phyloP scores from a whole-genome alignment of 306 rosid species.

The Lablab purpureus region DNA sequence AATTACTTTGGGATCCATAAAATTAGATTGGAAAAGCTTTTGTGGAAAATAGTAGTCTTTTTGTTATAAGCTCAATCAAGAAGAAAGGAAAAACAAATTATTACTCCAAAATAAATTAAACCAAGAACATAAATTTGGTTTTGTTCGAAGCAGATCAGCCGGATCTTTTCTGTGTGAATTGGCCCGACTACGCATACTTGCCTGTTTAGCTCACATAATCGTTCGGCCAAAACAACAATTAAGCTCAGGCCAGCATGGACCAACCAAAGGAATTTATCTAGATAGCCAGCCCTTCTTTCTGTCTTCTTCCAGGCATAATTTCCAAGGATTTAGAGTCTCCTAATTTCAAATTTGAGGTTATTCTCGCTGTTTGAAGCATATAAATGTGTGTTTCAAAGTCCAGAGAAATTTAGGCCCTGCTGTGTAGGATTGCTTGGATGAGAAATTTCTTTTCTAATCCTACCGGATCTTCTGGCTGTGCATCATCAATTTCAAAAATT shows the following conservation, averaged over 20 bases:
- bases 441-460: neutral
- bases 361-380: neutral
- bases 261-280: no score
- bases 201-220: constrained; percentile 11
- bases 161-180: neutral
- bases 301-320: neutral
- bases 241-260: no score
- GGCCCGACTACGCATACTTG: neutral
- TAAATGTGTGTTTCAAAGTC: neutral
- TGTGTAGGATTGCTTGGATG: neutral
- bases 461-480: neutral
- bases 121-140: neutral
- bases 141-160: neutral
- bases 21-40: neutral
- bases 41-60: neutral
- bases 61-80: neutral
- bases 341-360: neutral
- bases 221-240: neutral
- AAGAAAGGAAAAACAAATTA: neutral
- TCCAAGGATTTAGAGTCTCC: neutral
- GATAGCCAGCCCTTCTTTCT: no score
- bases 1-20: neutral
- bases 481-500: constrained; percentile 1
- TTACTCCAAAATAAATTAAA: neutral
- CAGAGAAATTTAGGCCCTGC: neutral